These are phyloP conservation scores for Dictyostelium purpureum DNA, from an alignment of 78 protist species.

Conservation along the genomic window DNA sequence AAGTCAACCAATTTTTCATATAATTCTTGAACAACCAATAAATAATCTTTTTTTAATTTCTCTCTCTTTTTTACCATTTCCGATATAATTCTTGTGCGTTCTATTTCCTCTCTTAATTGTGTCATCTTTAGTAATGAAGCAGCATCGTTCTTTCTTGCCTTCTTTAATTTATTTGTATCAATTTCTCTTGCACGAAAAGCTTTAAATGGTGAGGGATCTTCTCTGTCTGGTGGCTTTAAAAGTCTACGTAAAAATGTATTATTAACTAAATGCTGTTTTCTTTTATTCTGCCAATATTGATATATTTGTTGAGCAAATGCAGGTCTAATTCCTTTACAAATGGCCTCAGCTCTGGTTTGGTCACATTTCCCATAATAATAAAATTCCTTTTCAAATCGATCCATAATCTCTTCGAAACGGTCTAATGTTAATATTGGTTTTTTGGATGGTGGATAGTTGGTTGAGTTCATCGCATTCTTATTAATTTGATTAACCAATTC, in stretches of 20 bases:
- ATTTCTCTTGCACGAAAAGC: slow-evolving; percentile 66
- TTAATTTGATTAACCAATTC: slow-evolving; percentile 1
- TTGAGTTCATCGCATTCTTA: not conserved
- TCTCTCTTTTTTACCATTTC: slow-evolving; percentile 82
- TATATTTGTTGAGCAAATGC: not conserved
- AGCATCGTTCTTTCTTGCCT: slow-evolving; percentile 63
- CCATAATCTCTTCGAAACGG: slow-evolving; percentile 23
- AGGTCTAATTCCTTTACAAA: slow-evolving; percentile 53
- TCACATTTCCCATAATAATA: slow-evolving; percentile 50
- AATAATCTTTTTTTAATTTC: slow-evolving; percentile 60
- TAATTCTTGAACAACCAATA: not conserved
- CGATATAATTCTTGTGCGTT: slow-evolving; percentile 39
- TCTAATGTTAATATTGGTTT: slow-evolving; percentile 2
- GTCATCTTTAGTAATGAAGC: slow-evolving; percentile 42
- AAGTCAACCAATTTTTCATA: slow-evolving; percentile 43
- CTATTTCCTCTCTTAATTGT: slow-evolving; percentile 68
- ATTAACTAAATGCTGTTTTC: not conserved
- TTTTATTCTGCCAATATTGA: slow-evolving; percentile 43
- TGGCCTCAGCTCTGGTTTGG: slow-evolving; percentile 21
- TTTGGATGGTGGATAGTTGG: slow-evolving; percentile 3
- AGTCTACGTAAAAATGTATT: slow-evolving; percentile 25
- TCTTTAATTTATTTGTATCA: slow-evolving; percentile 54
- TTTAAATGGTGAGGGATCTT: slow-evolving; percentile 76
- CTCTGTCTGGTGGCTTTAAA: slow-evolving; percentile 66
- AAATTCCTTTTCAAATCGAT: slow-evolving; percentile 54